Conservation (phyloP, 2,329 filamentous ascomycete genomes). For the Alternaria dauci region DNA sequence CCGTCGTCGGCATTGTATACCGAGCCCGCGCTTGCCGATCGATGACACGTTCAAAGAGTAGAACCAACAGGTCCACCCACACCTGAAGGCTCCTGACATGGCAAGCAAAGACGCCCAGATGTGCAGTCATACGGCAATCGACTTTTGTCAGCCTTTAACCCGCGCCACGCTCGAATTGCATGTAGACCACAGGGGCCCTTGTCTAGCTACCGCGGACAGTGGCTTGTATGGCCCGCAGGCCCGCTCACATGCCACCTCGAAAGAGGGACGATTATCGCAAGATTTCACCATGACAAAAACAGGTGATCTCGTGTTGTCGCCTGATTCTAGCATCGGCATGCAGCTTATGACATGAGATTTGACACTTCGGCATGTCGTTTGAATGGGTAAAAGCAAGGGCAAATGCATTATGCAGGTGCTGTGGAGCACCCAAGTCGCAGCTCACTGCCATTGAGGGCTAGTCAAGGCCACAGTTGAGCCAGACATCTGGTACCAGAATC, state of each 20-base stretch:
- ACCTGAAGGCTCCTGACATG: not conserved
- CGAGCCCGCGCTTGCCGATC: constrained; percentile 2
- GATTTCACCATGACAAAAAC: not conserved
- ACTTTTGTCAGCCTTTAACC: not conserved
- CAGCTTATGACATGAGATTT: not conserved
- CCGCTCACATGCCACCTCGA: not conserved
- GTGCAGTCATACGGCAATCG: not conserved
- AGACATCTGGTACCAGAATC: not conserved
- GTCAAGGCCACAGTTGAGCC: not conserved
- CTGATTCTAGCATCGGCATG: constrained; percentile 11
- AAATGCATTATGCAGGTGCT: constrained; percentile 5
- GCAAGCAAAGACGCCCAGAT: constrained; percentile 2
- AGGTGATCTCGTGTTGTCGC: not conserved
- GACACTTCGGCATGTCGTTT: constrained; percentile 4
- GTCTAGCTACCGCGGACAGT: not conserved
- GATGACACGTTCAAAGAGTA: not conserved
- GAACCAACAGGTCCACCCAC: constrained; percentile 5
- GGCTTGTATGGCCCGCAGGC: not conserved
- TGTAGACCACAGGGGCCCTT: not conserved
- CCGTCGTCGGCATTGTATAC: not conserved
- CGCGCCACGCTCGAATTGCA: not conserved
- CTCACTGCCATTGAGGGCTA: not conserved
- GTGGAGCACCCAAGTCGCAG: constrained; percentile 1
- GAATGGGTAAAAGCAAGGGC: constrained; percentile 1
- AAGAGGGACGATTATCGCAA: not conserved